phyloP scores from a whole-genome alignment of 164 flowering plant genomes.

The Houttuynia cordata region DNA sequence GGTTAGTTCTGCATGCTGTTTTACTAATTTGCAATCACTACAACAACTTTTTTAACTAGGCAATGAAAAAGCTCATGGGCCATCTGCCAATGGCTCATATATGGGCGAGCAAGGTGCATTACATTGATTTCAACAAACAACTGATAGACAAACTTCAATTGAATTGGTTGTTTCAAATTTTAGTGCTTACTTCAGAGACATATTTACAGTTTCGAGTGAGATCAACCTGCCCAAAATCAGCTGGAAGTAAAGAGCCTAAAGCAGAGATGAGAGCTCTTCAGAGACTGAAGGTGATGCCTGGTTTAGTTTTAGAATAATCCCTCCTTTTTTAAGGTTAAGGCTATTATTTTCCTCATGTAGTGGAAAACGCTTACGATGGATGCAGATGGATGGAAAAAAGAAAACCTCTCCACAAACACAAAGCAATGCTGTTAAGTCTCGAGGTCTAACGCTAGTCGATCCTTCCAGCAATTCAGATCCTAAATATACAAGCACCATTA shows the following conservation, averaged over 20 bases:
- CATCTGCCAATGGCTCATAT: too few relatives aligned
- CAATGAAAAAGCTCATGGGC: too few relatives aligned
- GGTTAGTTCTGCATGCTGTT: not conserved
- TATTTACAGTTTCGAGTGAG: not conserved
- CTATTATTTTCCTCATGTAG: not conserved
- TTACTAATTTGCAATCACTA: too few relatives aligned
- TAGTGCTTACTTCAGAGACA: not conserved
- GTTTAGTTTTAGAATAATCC: too few relatives aligned
- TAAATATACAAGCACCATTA: constrained; percentile 13
- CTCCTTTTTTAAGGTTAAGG: not conserved
- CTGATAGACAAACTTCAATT: too few relatives aligned
- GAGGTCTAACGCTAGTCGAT: constrained; percentile 1
- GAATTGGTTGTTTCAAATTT: too few relatives aligned
- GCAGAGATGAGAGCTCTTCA: not conserved
- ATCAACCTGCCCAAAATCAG: not conserved
- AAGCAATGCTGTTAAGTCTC: not conserved
- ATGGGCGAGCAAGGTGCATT: too few relatives aligned
- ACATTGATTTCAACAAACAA: too few relatives aligned
- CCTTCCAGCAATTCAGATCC: not conserved
- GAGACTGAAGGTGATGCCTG: not conserved
- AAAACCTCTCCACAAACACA: not conserved
- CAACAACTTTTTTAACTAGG: too few relatives aligned
- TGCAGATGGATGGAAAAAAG: constrained; percentile 1
- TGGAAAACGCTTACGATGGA: not conserved
- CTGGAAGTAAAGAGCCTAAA: not conserved